A percentile compares a stretch with the other conserved stretches of the same genome.
Conservation (phyloP, 1,139 yeast species). For the Pichia sp. region DNA sequence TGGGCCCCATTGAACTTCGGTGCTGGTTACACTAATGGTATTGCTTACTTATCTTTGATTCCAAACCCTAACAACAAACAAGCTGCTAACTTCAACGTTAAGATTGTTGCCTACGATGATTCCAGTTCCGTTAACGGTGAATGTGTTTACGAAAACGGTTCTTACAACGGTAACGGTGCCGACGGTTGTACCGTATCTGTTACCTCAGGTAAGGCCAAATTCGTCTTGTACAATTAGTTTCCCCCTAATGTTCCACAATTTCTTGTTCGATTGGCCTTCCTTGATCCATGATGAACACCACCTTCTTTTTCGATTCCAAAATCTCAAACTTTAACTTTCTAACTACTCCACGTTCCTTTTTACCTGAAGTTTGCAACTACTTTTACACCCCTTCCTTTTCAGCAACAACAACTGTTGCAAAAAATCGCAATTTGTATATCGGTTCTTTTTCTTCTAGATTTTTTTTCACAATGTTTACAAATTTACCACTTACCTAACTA, state of each 20-base stretch:
- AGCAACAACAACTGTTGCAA: not conserved
- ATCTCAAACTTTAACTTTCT: not conserved
- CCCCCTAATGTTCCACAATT: not conserved
- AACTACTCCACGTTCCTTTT: not conserved
- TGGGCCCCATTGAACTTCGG: conserved; percentile 82
- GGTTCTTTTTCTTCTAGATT: not conserved
- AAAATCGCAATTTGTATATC: not conserved
- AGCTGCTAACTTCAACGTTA: conserved; percentile 62
- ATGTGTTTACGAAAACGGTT: conserved; percentile 62
- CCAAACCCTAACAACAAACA: conserved; percentile 74
- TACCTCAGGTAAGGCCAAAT: conserved; percentile 60
- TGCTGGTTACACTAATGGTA: conserved; percentile 60
- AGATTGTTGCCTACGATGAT: conserved; percentile 57
- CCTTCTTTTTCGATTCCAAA: not conserved
- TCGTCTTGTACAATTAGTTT: conserved; percentile 46
- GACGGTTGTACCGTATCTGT: conserved; percentile 81
- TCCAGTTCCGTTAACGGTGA: conserved; percentile 52
- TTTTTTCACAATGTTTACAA: not conserved
- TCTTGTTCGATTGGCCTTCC: not conserved
- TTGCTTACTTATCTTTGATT: conserved; percentile 68
- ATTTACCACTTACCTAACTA: not conserved
- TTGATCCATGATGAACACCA: not conserved
- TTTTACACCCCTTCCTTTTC: not conserved
- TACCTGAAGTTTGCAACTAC: not conserved
- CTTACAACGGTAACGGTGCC: conserved; percentile 55